phyloP scores from a whole-genome alignment of 2,329 filamentous ascomycete genomes.

The Penicillium brevicompactum region DNA sequence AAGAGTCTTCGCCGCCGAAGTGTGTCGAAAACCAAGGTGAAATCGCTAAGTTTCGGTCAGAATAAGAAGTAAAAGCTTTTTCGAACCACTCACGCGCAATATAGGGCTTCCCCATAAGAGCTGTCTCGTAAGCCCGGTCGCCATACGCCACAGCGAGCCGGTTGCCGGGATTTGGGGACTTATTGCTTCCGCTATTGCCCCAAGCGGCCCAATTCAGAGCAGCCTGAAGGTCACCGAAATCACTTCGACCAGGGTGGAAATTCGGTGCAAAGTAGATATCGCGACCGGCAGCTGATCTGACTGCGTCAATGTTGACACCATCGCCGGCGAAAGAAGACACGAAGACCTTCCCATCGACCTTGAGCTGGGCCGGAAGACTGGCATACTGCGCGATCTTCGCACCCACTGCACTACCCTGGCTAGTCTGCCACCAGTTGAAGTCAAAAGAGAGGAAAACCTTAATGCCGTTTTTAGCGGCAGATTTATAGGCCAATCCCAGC shows the following conservation, averaged over 20 bases:
- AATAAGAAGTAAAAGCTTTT: too few relatives aligned
- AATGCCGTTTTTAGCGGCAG: constrained; percentile 49
- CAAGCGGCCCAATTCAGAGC: constrained; percentile 50
- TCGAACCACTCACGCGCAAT: constrained; percentile 52
- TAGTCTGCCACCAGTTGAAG: constrained; percentile 52
- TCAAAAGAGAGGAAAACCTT: constrained; percentile 62
- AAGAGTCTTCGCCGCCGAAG: constrained; percentile 47
- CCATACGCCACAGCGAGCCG: constrained; percentile 45
- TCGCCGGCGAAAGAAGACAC: constrained; percentile 58
- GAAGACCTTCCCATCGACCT: constrained; percentile 53
- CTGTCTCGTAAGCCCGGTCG: constrained; percentile 38
- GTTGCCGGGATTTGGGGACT: constrained; percentile 47
- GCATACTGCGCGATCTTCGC: constrained; percentile 51
- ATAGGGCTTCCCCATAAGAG: constrained; percentile 47
- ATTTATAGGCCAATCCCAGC: constrained; percentile 52
- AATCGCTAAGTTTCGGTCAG: constrained; percentile 31
- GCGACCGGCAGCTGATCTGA: constrained; percentile 45
- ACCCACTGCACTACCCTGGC: constrained; percentile 45
- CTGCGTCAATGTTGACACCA: constrained; percentile 46
- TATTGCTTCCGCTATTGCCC: constrained; percentile 48
- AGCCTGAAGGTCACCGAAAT: constrained; percentile 42
- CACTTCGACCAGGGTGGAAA: constrained; percentile 46
- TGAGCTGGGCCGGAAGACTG: constrained; percentile 49
- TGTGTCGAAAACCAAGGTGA: constrained; percentile 57
- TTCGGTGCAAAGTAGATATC: constrained; percentile 55